A percentile compares a stretch with the other conserved stretches of the same genome.
Evolutionary conservation across 768 basidiomycete genomes (phyloP).

Genomic region (Pleurotus pulmonarius): DNA sequence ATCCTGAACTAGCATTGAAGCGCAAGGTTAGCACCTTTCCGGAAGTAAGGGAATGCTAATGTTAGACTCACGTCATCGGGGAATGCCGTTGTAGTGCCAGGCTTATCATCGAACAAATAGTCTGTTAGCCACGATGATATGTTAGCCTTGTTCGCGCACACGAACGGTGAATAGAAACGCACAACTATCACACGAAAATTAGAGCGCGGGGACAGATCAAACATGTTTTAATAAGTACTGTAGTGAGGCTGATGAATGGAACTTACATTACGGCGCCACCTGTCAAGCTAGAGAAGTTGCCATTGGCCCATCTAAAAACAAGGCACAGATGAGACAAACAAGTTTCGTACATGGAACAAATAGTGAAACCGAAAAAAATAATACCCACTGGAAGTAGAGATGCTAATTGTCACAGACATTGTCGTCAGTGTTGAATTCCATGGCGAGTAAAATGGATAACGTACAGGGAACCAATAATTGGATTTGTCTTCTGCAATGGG

Average conservation of each 20-base stretch:
- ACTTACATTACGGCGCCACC: constrained; percentile 44
- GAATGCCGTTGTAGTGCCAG: constrained; percentile 47
- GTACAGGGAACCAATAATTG: constrained; percentile 49
- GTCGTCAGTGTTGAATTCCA: no score
- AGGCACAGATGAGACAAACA: background rate
- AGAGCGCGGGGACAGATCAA: background rate
- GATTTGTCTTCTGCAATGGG: constrained; percentile 53
- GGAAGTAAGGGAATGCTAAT: background rate
- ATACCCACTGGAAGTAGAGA: constrained; percentile 46
- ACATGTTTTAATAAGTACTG: no score
- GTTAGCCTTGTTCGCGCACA: background rate
- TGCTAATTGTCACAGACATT: constrained; percentile 23
- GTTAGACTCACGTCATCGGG: constrained; percentile 44
- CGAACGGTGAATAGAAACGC: background rate
- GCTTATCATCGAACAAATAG: constrained; percentile 43
- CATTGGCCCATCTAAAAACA: constrained; percentile 38
- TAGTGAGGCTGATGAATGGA: background rate
- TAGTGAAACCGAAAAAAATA: background rate
- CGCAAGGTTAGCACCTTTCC: no score
- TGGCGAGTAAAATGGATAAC: constrained; percentile 10
- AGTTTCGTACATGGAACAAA: constrained; percentile 1
- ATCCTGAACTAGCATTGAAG: constrained; percentile 41
- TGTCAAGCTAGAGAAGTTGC: constrained; percentile 38
- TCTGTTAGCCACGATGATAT: constrained; percentile 24
- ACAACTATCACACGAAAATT: constrained; percentile 12